These are phyloP conservation scores for Alternaria arbusti DNA, from an alignment of 2,329 filamentous ascomycete genomes.

Conservation along the genomic window DNA sequence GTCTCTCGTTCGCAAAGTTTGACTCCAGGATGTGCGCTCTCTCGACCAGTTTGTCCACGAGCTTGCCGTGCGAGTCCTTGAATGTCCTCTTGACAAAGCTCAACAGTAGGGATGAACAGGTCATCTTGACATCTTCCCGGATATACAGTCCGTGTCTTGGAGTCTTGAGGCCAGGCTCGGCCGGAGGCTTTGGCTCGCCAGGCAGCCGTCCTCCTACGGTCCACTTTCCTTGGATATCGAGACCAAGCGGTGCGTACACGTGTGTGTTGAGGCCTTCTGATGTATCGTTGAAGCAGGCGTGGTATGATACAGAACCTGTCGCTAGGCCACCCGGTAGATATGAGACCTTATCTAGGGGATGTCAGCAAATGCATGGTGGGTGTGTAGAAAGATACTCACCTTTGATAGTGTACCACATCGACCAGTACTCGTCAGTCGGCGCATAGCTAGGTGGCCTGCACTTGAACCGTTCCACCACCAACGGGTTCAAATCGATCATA, in stretches of 20 bases:
- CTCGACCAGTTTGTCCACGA: constrained; percentile 64
- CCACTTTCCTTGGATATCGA: constrained; percentile 82
- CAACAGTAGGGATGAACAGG: constrained; percentile 77
- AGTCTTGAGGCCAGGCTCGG: constrained; percentile 70
- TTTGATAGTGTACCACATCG: constrained; percentile 71
- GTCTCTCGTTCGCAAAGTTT: constrained; percentile 41
- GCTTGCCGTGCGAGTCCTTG: constrained; percentile 72
- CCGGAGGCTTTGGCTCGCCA: constrained; percentile 69
- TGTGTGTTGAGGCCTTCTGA: constrained; percentile 79
- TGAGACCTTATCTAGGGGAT: constrained; percentile 67
- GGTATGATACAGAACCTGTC: constrained; percentile 75
- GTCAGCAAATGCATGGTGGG: constrained; percentile 1
- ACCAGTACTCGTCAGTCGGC: constrained; percentile 72
- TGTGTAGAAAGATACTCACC: constrained; percentile 26
- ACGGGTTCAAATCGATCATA: constrained; percentile 88
- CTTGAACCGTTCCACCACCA: constrained; percentile 74
- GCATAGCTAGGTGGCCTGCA: constrained; percentile 73
- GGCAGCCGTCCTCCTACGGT: constrained; percentile 73
- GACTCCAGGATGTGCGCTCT: constrained; percentile 46
- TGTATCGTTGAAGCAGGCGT: constrained; percentile 79
- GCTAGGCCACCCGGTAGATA: constrained; percentile 73
- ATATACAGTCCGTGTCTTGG: constrained; percentile 77
- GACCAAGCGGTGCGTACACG: constrained; percentile 79
- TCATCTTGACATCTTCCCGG: constrained; percentile 84
- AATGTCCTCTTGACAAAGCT: constrained; percentile 83